These are phyloP conservation scores for Parascedosporium putredinis DNA, from an alignment of 2,329 filamentous ascomycete genomes.

Conservation along the genomic window DNA sequence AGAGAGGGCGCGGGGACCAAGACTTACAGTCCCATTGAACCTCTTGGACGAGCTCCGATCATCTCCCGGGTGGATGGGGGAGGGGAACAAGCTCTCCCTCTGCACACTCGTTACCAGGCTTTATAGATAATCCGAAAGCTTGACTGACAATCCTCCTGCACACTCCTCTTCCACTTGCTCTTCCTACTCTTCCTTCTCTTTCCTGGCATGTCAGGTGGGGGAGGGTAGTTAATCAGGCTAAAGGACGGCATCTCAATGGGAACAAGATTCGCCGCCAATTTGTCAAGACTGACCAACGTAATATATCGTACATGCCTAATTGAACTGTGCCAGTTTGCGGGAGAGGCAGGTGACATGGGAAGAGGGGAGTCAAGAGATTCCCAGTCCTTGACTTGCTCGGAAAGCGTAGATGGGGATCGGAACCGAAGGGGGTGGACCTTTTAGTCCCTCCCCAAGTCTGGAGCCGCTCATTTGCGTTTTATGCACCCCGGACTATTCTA, in stretches of 20 bases:
- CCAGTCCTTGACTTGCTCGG: too few relatives aligned
- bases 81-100: too few relatives aligned
- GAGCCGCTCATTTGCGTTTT: neutral
- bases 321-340: neutral
- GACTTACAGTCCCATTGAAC: too few relatives aligned
- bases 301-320: neutral
- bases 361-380: too few relatives aligned
- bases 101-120: neutral
- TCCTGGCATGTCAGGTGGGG: neutral
- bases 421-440: neutral
- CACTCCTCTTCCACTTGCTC: neutral
- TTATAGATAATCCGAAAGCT: neutral
- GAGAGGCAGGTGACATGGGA: neutral
- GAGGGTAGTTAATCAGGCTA: conserved; percentile 7
- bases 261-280: neutral
- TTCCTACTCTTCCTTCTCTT: too few relatives aligned
- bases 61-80: neutral
- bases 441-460: neutral
- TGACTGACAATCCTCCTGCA: neutral
- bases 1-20: too few relatives aligned
- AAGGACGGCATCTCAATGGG: neutral
- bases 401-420: neutral
- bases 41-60: neutral
- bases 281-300: conserved; percentile 3
- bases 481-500: neutral